Conservation (phyloP, 108 stramenopile genomes). For the Skeletonema grethae region DNA sequence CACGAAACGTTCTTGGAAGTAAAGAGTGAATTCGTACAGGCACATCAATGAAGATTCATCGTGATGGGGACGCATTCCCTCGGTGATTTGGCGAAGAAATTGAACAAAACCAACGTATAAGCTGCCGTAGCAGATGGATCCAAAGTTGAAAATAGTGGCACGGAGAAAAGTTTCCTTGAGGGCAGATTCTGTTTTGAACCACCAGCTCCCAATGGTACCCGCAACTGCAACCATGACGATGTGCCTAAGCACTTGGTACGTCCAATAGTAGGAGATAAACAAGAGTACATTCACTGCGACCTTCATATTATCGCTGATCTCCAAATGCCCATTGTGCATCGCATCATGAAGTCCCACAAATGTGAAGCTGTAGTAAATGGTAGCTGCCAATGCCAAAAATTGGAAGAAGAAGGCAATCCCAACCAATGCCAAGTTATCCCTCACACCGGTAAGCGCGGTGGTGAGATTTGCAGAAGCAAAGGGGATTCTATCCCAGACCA, state of each 20-base stretch:
- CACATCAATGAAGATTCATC: constrained; percentile 67
- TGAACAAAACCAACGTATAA: constrained; percentile 84
- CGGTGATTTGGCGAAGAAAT: constrained; percentile 69
- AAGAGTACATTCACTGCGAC: constrained; percentile 48
- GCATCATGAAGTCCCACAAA: constrained; percentile 79
- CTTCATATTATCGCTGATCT: constrained; percentile 38
- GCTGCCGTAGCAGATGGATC: constrained; percentile 91
- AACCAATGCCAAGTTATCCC: constrained; percentile 65
- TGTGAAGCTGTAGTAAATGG: constrained; percentile 72
- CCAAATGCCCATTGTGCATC: constrained; percentile 57
- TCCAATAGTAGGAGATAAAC: constrained; percentile 84
- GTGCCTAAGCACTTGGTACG: constrained; percentile 78
- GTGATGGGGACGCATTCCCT: constrained; percentile 64
- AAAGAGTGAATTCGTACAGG: constrained; percentile 73
- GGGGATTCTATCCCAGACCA: constrained; percentile 81
- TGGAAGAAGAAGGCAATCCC: constrained; percentile 73
- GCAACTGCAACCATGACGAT: constrained; percentile 87
- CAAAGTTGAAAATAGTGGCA: constrained; percentile 70
- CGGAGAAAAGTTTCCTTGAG: constrained; percentile 52
- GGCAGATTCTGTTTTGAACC: constrained; percentile 61
- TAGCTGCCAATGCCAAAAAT: constrained; percentile 66
- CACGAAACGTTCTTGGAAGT: constrained; percentile 65
- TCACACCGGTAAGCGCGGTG: constrained; percentile 63
- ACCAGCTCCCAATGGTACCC: constrained; percentile 90
- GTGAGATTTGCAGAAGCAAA: constrained; percentile 78